Conservation (phyloP, 2,329 filamentous ascomycete species). For the Ophiostoma perfectum region DNA sequence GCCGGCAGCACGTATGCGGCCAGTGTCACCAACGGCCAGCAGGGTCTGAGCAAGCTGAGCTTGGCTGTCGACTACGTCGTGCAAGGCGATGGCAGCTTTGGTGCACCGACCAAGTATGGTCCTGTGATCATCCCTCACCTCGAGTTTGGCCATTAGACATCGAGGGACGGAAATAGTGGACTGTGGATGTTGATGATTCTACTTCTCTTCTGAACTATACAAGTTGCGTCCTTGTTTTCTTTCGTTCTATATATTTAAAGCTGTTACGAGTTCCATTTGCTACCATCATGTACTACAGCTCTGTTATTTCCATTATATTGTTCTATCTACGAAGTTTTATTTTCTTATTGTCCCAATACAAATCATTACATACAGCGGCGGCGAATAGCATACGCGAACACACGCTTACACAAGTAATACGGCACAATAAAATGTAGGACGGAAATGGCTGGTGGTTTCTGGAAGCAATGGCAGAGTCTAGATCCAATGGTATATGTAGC, state of each 20-base stretch:
- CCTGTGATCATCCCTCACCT: conserved; percentile 90
- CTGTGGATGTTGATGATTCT: background rate
- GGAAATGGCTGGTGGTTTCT: background rate
- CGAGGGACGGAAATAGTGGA: background rate
- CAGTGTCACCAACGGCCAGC: conserved; percentile 29
- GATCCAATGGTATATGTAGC: background rate
- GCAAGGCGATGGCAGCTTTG: conserved; percentile 70
- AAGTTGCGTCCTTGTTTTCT: too few species aligned
- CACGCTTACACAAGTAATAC: too few species aligned
- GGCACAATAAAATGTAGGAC: too few species aligned
- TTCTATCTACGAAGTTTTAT: too few species aligned
- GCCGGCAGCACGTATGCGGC: conserved; percentile 33
- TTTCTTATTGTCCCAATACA: too few species aligned
- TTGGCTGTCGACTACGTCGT: conserved; percentile 95
- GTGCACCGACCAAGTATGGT: conserved; percentile 82
- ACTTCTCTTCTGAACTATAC: background rate
- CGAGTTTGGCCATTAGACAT: conserved; percentile 59
- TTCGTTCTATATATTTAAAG: too few species aligned
- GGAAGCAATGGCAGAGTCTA: background rate
- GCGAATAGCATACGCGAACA: too few species aligned
- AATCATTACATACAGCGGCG: too few species aligned
- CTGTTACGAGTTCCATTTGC: too few species aligned
- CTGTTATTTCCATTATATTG: too few species aligned
- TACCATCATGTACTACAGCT: too few species aligned
- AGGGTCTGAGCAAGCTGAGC: conserved; percentile 63